phyloP scores from a whole-genome alignment of 2,329 filamentous ascomycete genomes.

The Aspergillus sp. region DNA sequence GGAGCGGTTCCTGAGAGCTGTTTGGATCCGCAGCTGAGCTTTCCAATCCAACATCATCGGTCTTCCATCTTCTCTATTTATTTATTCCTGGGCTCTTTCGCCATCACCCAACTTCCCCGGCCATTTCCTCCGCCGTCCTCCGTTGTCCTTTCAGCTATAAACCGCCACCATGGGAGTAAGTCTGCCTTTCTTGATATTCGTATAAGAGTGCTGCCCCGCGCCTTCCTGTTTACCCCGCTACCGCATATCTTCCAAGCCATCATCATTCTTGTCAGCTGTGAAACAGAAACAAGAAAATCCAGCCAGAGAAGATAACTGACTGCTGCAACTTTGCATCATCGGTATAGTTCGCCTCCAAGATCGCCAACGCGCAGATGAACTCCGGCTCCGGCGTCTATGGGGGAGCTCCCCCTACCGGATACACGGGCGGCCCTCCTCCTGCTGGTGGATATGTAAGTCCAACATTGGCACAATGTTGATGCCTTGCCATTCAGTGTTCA shows the following conservation, averaged over 20 bases:
- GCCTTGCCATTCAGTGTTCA: conserved; percentile 1
- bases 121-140: background rate
- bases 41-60: background rate
- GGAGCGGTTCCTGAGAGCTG: background rate
- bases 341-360: conserved; percentile 40
- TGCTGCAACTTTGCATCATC: conserved; percentile 16
- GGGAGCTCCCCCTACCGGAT: conserved; percentile 38
- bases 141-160: background rate
- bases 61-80: background rate
- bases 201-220: too few species aligned
- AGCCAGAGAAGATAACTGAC: conserved; percentile 5
- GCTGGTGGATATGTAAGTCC: conserved; percentile 55
- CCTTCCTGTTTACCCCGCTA: conserved; percentile 2
- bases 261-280: background rate
- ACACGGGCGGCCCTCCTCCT: conserved; percentile 39
- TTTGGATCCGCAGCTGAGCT: background rate
- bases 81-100: background rate
- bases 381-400: conserved; percentile 28
- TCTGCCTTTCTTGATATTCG: background rate
- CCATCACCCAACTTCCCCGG: background rate
- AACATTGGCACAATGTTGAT: conserved; percentile 1
- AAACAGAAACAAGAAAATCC: conserved; percentile 9
- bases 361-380: conserved; percentile 38
- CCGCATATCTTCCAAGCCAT: background rate
- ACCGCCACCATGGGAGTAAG: conserved; percentile 5